These are phyloP conservation scores for Striga hermonthica DNA, from an alignment of 305 asterid species.

Conservation along the genomic window DNA sequence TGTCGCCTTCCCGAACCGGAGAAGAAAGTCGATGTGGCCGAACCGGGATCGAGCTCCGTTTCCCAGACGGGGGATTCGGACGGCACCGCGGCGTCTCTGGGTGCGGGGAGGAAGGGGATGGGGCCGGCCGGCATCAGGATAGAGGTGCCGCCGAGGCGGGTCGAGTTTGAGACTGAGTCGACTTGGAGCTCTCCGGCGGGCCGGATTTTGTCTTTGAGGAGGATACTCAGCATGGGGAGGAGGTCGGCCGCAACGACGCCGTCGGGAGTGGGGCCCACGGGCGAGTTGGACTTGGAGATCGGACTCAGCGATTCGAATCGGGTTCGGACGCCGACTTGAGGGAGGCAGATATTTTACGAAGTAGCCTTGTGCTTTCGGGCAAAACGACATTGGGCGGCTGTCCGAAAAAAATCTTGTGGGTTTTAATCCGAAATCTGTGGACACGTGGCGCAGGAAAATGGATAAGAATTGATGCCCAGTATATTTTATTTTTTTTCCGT, in stretches of 20 bases:
- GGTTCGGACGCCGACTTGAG: conserved; percentile 21
- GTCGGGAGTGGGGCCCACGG: conserved; percentile 32
- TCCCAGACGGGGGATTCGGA: conserved; percentile 17
- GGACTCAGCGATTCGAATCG: conserved; percentile 34
- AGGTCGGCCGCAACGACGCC: conserved; percentile 45
- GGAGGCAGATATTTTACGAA: conserved; percentile 18
- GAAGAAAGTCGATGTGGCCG: background rate
- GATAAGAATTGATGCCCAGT: background rate
- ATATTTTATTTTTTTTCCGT: background rate
- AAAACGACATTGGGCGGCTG: conserved; percentile 28
- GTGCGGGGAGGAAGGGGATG: conserved; percentile 47
- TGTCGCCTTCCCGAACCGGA: background rate
- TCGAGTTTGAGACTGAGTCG: conserved; percentile 43
- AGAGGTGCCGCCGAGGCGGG: conserved; percentile 59
- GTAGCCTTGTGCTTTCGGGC: conserved; percentile 34
- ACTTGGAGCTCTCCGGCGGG: conserved; percentile 53
- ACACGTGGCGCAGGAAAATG: conserved; percentile 31
- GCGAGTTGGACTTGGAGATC: conserved; percentile 45
- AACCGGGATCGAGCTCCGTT: conserved; percentile 33
- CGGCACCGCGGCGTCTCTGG: conserved; percentile 30
- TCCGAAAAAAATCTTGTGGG: conserved; percentile 5
- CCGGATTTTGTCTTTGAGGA: conserved; percentile 53
- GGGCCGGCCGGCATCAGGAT: conserved; percentile 47
- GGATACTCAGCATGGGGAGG: conserved; percentile 57
- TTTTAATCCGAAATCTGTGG: conserved; percentile 18